Evolutionary conservation across 345 rosid species (phyloP).

Genomic region (Camelina sativa): DNA sequence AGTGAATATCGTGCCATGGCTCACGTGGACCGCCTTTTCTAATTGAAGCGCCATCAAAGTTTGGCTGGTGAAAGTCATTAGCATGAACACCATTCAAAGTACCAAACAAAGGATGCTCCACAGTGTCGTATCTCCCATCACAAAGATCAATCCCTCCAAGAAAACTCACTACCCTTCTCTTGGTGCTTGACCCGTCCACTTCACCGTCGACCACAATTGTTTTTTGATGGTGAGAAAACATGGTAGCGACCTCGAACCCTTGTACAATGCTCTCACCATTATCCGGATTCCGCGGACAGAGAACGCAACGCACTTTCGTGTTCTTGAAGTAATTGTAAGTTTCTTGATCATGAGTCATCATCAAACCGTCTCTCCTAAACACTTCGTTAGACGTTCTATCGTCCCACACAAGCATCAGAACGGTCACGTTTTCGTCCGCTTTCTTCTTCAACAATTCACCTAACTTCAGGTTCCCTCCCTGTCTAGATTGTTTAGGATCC

Average conservation of each 20-base stretch:
- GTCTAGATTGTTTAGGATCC: conserved; percentile 49
- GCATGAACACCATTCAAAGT: conserved; percentile 58
- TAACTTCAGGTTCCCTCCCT: conserved; percentile 46
- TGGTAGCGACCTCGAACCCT: conserved; percentile 52
- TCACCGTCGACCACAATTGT: conserved; percentile 64
- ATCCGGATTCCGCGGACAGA: conserved; percentile 72
- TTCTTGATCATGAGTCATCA: conserved; percentile 80
- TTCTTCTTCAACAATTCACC: conserved; percentile 67
- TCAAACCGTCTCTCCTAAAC: conserved; percentile 62
- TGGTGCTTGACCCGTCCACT: conserved; percentile 17
- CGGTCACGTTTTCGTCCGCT: conserved; percentile 64
- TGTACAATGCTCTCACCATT: conserved; percentile 49
- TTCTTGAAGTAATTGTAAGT: conserved; percentile 56
- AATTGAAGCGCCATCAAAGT: conserved; percentile 61
- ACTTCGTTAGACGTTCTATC: conserved; percentile 62
- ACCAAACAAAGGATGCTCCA: conserved; percentile 69
- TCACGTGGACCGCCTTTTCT: conserved; percentile 88
- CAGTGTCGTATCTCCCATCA: conserved; percentile 78
- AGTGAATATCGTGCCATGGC: conserved; percentile 97
- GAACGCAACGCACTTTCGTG: conserved; percentile 63
- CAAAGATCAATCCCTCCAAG: conserved; percentile 94
- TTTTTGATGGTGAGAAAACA: conserved; percentile 91
- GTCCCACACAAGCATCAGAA: conserved; percentile 84
- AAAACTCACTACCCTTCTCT: conserved; percentile 71
- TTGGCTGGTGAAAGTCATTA: conserved; percentile 87